Evolutionary conservation across 2,329 filamentous ascomycete species (phyloP), one percentile per base, ranked within the genome.

Genomic region (Colletotrichum orbiculare): DNA sequence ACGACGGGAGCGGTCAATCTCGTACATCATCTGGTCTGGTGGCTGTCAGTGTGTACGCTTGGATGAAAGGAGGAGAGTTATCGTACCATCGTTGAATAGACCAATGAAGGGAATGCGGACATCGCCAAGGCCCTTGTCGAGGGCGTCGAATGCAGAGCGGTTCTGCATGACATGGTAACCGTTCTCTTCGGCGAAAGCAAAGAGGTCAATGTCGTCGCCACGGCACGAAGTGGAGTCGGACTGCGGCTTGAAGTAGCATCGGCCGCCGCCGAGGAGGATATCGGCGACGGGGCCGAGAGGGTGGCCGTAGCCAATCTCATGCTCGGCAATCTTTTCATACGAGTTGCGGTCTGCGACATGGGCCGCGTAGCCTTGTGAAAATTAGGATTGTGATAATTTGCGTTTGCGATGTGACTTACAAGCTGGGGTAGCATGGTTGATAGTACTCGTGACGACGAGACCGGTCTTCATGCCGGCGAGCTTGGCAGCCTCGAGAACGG

Each of bases 381-480:
- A 43, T 33, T 9, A 42, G 41, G n/a, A 15, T 43, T 9, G 25
- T 25, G 25, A 25, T 25, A 5, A 25, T 5, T 25, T 25, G 25
- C 25, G 25, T 25, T 25, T 25, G 25, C 4, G 25, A 25, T 25
- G 25, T 5, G n/a, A 57, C 66, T 8, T 50, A 70, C 74, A 73
- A 4, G 74, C 70, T 39, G 69, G 73, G 13, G 71, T 77, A 54
- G 69, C 73, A 57, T 79, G 74, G 68, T 77, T 79, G 68, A 80
- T 79, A 38, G 73, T 76, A 8, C 73, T 77, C 2, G 78, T 79
- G 4, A 78, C 78, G n/a, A 80, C 76, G n/a, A 80, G 73, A 11
- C 76, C 77, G 12, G 78, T 79, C 69, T 75, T 76, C 67, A 75
- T 77, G 41, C 78, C 78, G 38, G 75, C 71, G 38, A 77, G 67